Evolutionary conservation across 2,329 filamentous ascomycete genomes (phyloP), one percentile per base, ranked within the genome.

Genomic region (Xylaria sp.): DNA sequence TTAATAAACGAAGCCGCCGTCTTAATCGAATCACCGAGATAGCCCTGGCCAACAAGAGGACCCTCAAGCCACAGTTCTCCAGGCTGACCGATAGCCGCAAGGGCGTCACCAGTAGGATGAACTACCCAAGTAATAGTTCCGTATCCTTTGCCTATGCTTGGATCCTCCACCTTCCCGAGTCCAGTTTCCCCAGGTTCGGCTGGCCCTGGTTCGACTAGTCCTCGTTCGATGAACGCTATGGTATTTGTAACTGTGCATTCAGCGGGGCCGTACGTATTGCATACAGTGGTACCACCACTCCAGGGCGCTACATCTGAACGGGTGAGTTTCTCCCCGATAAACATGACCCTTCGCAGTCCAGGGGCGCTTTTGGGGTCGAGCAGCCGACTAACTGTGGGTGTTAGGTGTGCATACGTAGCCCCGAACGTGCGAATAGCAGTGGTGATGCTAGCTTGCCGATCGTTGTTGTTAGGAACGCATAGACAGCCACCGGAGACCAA

Each of bases 11-110:
- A 19, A 35, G 33, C 48, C 10, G 33, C 23, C 7, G 48, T 52
- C 35, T 52, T 52, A 10, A 13, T 13, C 8, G 33, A 10, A 21
- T 52, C 23, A 41, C 17, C n/a, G 15, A 40, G 23, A 41, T 52
- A 52, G 21, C 35, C 48, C 8, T 19, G 21, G 33, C 33, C 33
- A 17, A 52, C 48, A 19, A 27, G 33, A 19, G 48, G 48, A 17
- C 48, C 48, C 17, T 52, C 48, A 17, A 52, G 21, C 9, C n/a
- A 29, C 15, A 52, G 48, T 23, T 52, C 62, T 8, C 47, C 47
- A 4, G 17, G 11, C 4, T n/a, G 11, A n/a, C 47, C 47, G 19
- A 51, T 37, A 37, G 35, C 35, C 35, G 35, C 35, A 37, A 37
- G 35, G 35, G 35, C 40, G 40, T 43, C 40, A 43, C 40, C 40